phyloP scores from a whole-genome alignment of 2,329 filamentous ascomycete genomes.

The Ophiostoma ips region DNA sequence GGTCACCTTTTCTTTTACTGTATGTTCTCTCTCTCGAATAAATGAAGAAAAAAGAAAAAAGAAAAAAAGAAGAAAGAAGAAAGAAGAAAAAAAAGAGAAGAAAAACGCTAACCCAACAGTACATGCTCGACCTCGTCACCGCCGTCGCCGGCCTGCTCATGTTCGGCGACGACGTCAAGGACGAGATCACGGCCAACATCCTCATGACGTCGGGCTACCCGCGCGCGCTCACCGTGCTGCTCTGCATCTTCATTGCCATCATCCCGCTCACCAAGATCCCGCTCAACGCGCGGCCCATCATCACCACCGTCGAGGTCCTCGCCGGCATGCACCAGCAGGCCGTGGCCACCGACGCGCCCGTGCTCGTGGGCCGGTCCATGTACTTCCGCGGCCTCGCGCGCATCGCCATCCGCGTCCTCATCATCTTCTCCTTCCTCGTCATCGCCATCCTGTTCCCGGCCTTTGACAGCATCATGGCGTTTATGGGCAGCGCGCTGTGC shows the following conservation, averaged over 20 bases:
- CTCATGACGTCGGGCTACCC: slow-evolving; percentile 64
- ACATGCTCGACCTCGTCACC: slow-evolving; percentile 66
- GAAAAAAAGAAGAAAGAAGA: no score
- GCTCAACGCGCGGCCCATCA: slow-evolving; percentile 74
- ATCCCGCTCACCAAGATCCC: slow-evolving; percentile 95
- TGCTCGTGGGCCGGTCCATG: slow-evolving; percentile 38
- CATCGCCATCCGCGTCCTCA: slow-evolving; percentile 47
- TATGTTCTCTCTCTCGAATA: slow-evolving; percentile 16
- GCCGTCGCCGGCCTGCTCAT: slow-evolving; percentile 78
- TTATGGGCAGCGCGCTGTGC: slow-evolving; percentile 79
- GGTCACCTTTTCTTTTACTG: slow-evolving; percentile 17
- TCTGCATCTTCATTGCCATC: slow-evolving; percentile 78
- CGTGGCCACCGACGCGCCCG: slow-evolving; percentile 25
- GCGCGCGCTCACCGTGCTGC: slow-evolving; percentile 54
- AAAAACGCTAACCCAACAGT: slow-evolving; percentile 36
- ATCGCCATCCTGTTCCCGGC: slow-evolving; percentile 59
- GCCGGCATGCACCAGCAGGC: slow-evolving; percentile 51
- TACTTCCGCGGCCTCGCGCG: slow-evolving; percentile 45
- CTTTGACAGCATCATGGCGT: slow-evolving; percentile 83
- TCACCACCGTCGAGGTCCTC: slow-evolving; percentile 71
- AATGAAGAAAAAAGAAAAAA: background rate
- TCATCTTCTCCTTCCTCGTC: slow-evolving; percentile 56
- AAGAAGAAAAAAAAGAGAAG: no score
- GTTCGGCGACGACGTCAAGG: slow-evolving; percentile 81
- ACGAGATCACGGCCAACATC: slow-evolving; percentile 86